Evolutionary conservation across 768 basidiomycete genomes (phyloP).

Genomic region (Tremella mesenterica): DNA sequence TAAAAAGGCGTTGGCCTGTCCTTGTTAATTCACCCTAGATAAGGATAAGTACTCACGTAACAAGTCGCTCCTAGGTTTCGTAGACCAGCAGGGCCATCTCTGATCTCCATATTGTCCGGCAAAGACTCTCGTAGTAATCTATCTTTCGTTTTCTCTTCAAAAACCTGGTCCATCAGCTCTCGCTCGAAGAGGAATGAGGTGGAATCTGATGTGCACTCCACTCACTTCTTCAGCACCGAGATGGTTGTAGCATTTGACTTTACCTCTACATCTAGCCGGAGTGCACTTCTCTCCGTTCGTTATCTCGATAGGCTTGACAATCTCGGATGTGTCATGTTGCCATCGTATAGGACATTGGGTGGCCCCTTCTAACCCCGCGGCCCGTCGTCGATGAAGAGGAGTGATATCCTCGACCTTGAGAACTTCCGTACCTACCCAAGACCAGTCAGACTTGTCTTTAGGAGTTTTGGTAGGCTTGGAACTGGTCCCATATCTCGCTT

Average conservation of each 20-base stretch:
- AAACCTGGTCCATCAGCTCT: constrained; percentile 3
- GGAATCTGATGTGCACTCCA: constrained; percentile 32
- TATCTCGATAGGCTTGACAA: constrained; percentile 5
- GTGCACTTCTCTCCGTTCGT: constrained; percentile 9
- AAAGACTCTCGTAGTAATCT: constrained; percentile 46
- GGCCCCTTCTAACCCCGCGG: constrained; percentile 54
- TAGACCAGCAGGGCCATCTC: constrained; percentile 27
- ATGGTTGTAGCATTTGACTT: constrained; percentile 80
- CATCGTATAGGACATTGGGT: constrained; percentile 3
- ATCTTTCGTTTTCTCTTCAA: constrained; percentile 19
- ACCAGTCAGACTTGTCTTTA: constrained; percentile 50
- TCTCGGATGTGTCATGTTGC: background rate
- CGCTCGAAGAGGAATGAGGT: no score
- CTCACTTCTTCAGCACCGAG: constrained; percentile 78
- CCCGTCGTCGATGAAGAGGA: constrained; percentile 56
- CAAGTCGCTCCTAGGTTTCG: constrained; percentile 88
- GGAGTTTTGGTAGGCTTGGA: constrained; percentile 17
- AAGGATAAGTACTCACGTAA: constrained; percentile 49
- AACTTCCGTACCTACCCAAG: constrained; percentile 68
- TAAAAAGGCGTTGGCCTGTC: constrained; percentile 76
- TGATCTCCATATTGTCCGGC: constrained; percentile 1
- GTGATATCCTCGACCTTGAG: constrained; percentile 55
- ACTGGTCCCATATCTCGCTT: background rate
- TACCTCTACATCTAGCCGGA: constrained; percentile 54
- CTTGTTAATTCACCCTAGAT: background rate